A percentile compares a stretch with the other conserved stretches of the same genome.
Evolutionary conservation across 352 stramenopile species (phyloP).

Genomic region (Peronospora belbahrii): DNA sequence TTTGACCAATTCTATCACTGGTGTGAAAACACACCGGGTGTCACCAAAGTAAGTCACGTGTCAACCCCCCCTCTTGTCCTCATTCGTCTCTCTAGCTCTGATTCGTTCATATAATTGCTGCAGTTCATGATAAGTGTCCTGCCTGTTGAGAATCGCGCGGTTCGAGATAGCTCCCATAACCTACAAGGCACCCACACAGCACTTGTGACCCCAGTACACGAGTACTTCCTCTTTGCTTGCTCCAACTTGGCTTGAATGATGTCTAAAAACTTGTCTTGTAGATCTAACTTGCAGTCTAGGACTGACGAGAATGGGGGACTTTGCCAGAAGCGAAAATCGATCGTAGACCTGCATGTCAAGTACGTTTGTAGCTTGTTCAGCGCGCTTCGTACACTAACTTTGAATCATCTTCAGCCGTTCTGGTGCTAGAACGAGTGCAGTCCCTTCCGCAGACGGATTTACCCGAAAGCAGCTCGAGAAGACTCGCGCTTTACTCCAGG

Average conservation of each 20-base stretch:
- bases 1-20: constrained; percentile 86
- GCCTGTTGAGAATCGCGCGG: constrained; percentile 50
- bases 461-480: constrained; percentile 50
- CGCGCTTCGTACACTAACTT: not conserved
- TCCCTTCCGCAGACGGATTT: constrained; percentile 11
- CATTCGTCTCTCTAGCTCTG: no score
- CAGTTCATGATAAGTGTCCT: constrained; percentile 78
- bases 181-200: constrained; percentile 4
- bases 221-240: constrained; percentile 14
- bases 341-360: constrained; percentile 48
- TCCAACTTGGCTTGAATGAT: not conserved
- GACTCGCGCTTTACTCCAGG: constrained; percentile 38
- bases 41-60: constrained; percentile 64
- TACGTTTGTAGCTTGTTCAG: constrained; percentile 9
- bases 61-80: no score
- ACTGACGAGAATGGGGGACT: not conserved
- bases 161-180: constrained; percentile 7
- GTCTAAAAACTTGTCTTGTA: constrained; percentile 3
- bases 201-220: constrained; percentile 26
- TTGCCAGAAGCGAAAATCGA: constrained; percentile 39
- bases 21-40: constrained; percentile 71
- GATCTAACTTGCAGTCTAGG: not conserved
- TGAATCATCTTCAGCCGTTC: constrained; percentile 19
- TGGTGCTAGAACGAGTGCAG: constrained; percentile 19
- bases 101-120: no score